Base-by-base conservation (phyloP, 2,329 filamentous ascomycete species). In the Tolypocladium tropicale region DNA sequence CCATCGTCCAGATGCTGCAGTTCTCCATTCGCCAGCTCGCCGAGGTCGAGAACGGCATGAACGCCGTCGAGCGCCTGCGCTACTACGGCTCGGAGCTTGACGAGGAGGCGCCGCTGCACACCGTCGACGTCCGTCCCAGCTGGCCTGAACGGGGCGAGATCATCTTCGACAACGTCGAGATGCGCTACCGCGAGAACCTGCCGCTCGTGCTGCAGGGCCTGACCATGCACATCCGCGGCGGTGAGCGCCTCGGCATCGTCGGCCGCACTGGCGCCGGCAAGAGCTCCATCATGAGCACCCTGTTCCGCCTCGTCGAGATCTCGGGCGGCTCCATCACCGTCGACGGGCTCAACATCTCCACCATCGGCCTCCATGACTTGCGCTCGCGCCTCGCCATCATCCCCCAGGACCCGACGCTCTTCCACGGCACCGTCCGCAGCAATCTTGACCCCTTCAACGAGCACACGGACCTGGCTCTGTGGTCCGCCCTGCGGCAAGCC, bases 31-130 rank as follows among this genome's bases (percentile, higher is more conserved):
- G 94, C 21, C 93, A 97, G 72, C 79, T 96, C 9, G 93, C 93
- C 30, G 93, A 96, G 70, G 90, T 97, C 10, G 93, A 97, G 71
- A 97, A 96, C 72, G 90, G 92, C 67, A 97, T 97, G 93, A 97
- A 96, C 69, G 86, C 92, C 0, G 94, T 95, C 0, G 93, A 97
- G 73, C 86, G 94, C 53, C 78, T 97, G 36, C 85, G 91, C 68
- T 90, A 95, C 74, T 97, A 97, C 68, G 92, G 90, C 55, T 90
- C 83, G 1, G 73, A 89, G 62, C 81, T 99, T 5, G 91, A 95
- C 60, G 88, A 96, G 67, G 94, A 97, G 70, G 90, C 93, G 0
- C 90, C 92, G 0, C 77, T 92, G 2, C 88, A 92, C 64, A 86
- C 89, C 46, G 70, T 85, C 52, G 82, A 91, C 6, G 82, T 96